Base-by-base conservation (phyloP, 257 asterid genomes). In the Nicotiana knightiana region DNA sequence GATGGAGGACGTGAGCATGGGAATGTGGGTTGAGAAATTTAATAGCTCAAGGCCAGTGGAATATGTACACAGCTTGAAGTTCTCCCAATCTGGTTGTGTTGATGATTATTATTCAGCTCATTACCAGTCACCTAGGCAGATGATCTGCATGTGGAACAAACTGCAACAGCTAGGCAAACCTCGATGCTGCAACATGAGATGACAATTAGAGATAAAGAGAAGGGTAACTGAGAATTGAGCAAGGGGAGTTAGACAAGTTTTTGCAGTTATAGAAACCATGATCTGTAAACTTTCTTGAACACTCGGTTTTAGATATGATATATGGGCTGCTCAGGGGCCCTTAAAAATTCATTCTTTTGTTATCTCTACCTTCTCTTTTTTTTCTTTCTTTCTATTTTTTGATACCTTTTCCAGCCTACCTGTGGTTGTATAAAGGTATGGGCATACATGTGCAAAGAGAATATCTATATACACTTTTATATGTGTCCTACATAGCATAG, bases 1-100 rank as follows among this genome's bases (percentile, higher is more conserved):
- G 89, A 95, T 95, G 99, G 99, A 95, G 85, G 99, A 95, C 21
- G 99, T 95, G 51, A 93, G 99, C 86, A 90, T 95, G 95, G 99
- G 99, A 68, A 90, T 92, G 93, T 95, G 99, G 99, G 97, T 95
- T 28, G 94, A 90, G 88, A 89, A 92, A 67, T 90, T 90, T 68
- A 93, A 95, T 51, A 86, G 86, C 81, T 30, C 97, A 39, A 88
- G 73, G 64, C 84, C 88, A 2, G 98, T 95, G 21, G 91, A 92
- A 84, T 95, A 93, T 67, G 89, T 91, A 18, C 98, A 95, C 83
- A 95, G 97, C 94, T 90, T 91, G 87, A 93, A 90, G 79, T 95
- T 92, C 87, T 95, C 98, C 87, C 99, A 95, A 81, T 93, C 90
- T 17, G 99, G 99, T 13, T 95, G 99, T 87, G 81, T 92, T 54